Base-by-base conservation (phyloP, 202 grass and related monocot species). In the Panicum hallii region DNA sequence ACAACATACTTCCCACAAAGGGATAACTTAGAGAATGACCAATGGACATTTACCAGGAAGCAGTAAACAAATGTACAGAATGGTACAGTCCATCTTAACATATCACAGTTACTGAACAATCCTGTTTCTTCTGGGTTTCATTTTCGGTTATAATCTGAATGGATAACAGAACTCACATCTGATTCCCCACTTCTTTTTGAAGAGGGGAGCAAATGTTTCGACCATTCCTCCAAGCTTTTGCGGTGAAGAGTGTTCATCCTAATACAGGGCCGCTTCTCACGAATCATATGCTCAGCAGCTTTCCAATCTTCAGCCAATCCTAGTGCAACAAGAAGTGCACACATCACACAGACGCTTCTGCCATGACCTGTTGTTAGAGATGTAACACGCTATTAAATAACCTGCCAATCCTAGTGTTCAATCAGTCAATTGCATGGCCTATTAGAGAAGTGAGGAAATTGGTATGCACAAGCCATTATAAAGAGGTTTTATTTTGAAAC, bases 341-440 rank as follows among this genome's bases (percentile, higher is more conserved):
- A 99, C 93, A 99, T 99, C 76, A 99, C 87, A 9, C 91, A 99
- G 22, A 99, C 86, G 52, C 97, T 99, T 90, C 93, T 96, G 32
- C 93, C 97, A 64, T 99, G 97, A 42, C 97, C 93, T 99, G 80
- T 87, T 99, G 80, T 87, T 80, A 89, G 68, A 74, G n/a, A 55
- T 79, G 63, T 15, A 79, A 79, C 58, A 76, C 23, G 20, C 53
- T 48, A 63, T 86, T 80, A 79, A 10, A 83, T 71, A 63, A 86
- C 54, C 22, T 30, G 58, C 58, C 23, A 58, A 58, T 58, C 56
- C 56, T 23, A 58, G n/a, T 63, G 53, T 14, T 54, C 7, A 50
- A 49, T 49, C 3, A 49, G 47, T 14, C 47, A 49, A 36, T 61
- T 20, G 6, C 20, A 14, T 61, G 22, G 43, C 14, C 20, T 48